Base-by-base conservation (phyloP, 805 yeast genomes). In the Candida xyloterini region DNA sequence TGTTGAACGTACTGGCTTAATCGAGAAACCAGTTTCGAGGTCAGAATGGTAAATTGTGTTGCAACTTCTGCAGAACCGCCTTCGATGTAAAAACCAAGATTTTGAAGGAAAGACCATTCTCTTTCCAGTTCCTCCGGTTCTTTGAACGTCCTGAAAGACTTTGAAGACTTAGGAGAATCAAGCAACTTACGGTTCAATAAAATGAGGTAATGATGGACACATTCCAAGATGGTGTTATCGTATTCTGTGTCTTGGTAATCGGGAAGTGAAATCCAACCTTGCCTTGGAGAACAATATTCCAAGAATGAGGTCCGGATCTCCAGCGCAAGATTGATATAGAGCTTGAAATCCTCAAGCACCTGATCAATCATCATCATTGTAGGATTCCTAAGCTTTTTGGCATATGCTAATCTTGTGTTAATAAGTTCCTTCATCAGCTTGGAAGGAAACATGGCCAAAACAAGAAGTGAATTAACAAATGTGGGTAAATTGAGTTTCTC, bases 351-450 rank as follows among this genome's bases (percentile, higher is more conserved):
- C 32, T 79, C 89, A 45, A 91, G 76, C 74, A 88, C 83, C 63
- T 91, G 96, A 61, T 93, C 99, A 51, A 93, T 86, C 81, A 88
- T 86, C 89, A 88, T 84, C 79, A 90, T 78, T 0, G 97, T 89
- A 1, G 96, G 96, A 52, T 83, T 84, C 37, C 74, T 78, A 33
- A 91, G 64, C 54, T 83, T 84, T 58, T 76, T 71, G 2, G 97
- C 95, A 57, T 86, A 89, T 1, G 73, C 67, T 31, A 91, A 67
- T 49, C 97, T 73, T 29, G 85, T 75, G 25, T 74, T 73, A 30
- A 90, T 82, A 36, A 87, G 75, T 52, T 87, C 96, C 53, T 81
- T 83, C 52, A 89, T 81, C 31, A 93, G 67, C 46, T 77, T 78
- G 52, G 87, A 71, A 0, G 98, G 97, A 46, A 93, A 85, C 38